phyloP scores from a whole-genome alignment of 306 rosid species.

The Fragaria nilgerrensis region DNA sequence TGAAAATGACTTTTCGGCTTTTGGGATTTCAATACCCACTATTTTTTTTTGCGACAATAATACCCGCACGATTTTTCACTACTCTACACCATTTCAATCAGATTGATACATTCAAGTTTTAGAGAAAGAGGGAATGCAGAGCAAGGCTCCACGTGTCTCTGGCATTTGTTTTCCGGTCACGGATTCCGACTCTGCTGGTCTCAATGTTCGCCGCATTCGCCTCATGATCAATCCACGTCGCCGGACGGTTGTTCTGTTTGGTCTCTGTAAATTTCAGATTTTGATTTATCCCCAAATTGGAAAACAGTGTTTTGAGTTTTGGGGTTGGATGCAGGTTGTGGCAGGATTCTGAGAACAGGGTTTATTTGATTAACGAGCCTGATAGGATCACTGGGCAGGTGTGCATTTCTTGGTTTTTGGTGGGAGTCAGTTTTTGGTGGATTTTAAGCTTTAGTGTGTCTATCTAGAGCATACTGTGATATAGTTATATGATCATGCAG shows the following conservation, averaged over 20 bases:
- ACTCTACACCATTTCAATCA: background rate
- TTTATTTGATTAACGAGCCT: slow-evolving; percentile 77
- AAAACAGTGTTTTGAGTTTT: background rate
- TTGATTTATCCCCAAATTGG: background rate
- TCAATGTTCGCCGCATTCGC: slow-evolving; percentile 94
- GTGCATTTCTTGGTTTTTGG: background rate
- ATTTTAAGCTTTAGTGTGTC: background rate
- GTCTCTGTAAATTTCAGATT: background rate
- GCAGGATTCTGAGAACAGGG: slow-evolving; percentile 88
- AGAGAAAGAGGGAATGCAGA: slow-evolving; percentile 41
- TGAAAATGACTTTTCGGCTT: too few species aligned
- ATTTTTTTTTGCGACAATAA: too few species aligned
- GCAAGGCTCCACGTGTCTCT: slow-evolving; percentile 62
- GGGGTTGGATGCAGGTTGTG: slow-evolving; percentile 53
- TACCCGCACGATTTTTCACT: too few species aligned
- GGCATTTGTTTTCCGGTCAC: slow-evolving; percentile 57
- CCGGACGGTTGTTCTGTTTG: slow-evolving; percentile 63
- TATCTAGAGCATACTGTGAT: too few species aligned
- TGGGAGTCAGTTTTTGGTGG: background rate
- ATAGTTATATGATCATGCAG: too few species aligned
- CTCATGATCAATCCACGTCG: slow-evolving; percentile 61
- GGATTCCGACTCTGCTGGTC: slow-evolving; percentile 67
- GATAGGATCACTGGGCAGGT: slow-evolving; percentile 95
- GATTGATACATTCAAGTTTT: background rate
- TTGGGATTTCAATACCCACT: too few species aligned